Evolutionary conservation across 2,329 filamentous ascomycete species (phyloP).

Genomic region (Didymella segeticola): DNA sequence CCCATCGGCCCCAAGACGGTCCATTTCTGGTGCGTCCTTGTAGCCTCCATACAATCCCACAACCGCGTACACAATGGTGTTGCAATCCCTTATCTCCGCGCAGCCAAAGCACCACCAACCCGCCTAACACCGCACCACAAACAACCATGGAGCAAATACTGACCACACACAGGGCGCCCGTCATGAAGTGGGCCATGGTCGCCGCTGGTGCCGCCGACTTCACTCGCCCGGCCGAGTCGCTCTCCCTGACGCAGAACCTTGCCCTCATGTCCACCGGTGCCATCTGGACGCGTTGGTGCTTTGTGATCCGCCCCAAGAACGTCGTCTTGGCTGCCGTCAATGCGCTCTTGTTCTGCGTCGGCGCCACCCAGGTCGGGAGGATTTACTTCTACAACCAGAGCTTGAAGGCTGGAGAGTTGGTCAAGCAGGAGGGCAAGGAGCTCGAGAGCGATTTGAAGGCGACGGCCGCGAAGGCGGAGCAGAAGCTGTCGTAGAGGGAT

Average conservation of each 20-base stretch:
- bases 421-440: slow-evolving; percentile 46
- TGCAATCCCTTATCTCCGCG: slow-evolving; percentile 2
- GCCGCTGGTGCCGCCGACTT: slow-evolving; percentile 92
- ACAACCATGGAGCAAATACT: background rate
- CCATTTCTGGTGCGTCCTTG: slow-evolving; percentile 82
- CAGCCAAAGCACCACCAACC: background rate
- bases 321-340: slow-evolving; percentile 93
- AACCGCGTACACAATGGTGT: background rate
- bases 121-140: background rate
- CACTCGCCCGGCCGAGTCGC: slow-evolving; percentile 85
- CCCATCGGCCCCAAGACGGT: slow-evolving; percentile 73
- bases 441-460: slow-evolving; percentile 40
- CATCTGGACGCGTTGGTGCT: slow-evolving; percentile 99
- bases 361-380: slow-evolving; percentile 79
- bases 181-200: slow-evolving; percentile 95
- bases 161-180: slow-evolving; percentile 72
- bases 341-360: slow-evolving; percentile 94
- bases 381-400: slow-evolving; percentile 72
- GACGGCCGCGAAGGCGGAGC: slow-evolving; percentile 39
- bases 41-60: background rate
- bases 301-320: slow-evolving; percentile 95
- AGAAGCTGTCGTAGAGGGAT: slow-evolving; percentile 22
- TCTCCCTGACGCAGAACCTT: slow-evolving; percentile 90
- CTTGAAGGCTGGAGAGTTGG: slow-evolving; percentile 60
- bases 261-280: slow-evolving; percentile 88